These are phyloP conservation scores for Trichosporon inkin DNA, from an alignment of 1,284 basidiomycete species.

Conservation along the genomic window DNA sequence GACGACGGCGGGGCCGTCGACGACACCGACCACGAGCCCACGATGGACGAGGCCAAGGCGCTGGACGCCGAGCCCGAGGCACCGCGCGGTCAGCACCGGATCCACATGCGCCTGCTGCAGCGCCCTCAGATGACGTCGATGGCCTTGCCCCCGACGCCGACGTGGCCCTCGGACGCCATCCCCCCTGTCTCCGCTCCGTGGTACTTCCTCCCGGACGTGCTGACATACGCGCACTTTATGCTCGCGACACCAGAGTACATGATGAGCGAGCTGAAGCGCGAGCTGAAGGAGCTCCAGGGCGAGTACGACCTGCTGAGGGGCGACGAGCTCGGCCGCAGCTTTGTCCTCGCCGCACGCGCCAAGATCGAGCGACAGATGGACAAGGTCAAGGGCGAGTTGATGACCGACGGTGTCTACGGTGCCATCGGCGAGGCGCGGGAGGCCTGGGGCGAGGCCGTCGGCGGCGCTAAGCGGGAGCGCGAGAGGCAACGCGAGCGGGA, in stretches of 20 bases:
- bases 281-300: conserved; percentile 63
- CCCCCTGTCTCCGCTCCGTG: conserved; percentile 82
- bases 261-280: conserved; percentile 64
- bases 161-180: conserved; percentile 91
- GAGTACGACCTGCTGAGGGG: conserved; percentile 59
- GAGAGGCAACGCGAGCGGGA: conserved; percentile 51
- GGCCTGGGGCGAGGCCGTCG: conserved; percentile 42
- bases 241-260: conserved; percentile 85
- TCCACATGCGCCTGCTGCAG: conserved; percentile 86
- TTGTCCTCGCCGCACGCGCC: conserved; percentile 71
- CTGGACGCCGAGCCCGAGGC: conserved; percentile 41
- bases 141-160: conserved; percentile 83
- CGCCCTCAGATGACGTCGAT: conserved; percentile 91
- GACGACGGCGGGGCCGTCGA: conserved; percentile 16
- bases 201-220: conserved; percentile 91
- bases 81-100: conserved; percentile 28
- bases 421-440: conserved; percentile 41
- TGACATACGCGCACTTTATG: conserved; percentile 89
- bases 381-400: conserved; percentile 65
- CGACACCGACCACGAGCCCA: conserved; percentile 8
- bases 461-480: conserved; percentile 45
- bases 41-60: conserved; percentile 41
- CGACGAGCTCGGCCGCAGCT: conserved; percentile 72
- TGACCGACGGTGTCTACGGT: conserved; percentile 55
- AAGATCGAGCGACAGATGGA: conserved; percentile 72